Evolutionary conservation across 163 green algal genomes (phyloP), one percentile per base, ranked within the genome.

Genomic region (Prototheca cutis): DNA sequence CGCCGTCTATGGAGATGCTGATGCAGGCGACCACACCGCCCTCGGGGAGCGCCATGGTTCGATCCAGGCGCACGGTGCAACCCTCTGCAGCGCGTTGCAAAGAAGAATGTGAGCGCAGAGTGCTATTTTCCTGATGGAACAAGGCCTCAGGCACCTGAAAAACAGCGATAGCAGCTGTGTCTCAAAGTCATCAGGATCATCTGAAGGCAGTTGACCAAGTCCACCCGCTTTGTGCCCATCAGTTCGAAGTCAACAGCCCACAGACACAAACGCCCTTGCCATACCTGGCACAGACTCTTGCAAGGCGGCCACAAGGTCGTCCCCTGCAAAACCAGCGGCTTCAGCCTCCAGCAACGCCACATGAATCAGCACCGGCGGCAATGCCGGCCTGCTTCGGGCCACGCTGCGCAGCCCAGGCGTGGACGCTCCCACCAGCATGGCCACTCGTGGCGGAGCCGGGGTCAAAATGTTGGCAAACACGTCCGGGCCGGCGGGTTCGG

Each of bases 381-480:
- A 21, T n/a, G n/a, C n/a, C n/a, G n/a, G n/a, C n/a, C n/a, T n/a
- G n/a, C n/a, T n/a, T n/a, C n/a, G n/a, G n/a, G n/a, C n/a, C n/a
- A n/a, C n/a, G n/a, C n/a, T n/a, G n/a, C n/a, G n/a, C n/a, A n/a
- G n/a, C n/a, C n/a, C n/a, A n/a, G n/a, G n/a, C n/a, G n/a, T n/a
- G n/a, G n/a, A n/a, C n/a, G n/a, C n/a, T n/a, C n/a, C n/a, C n/a
- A n/a, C n/a, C n/a, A 51, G 42, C 42, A 51, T n/a, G 13, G 10
- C 42, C 36, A 45, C 17, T 10, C 36, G 13, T 45, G 36, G 36
- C 36, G 36, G 36, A 10, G 36, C 17, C 6, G 65, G 58, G 2
- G 65, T 63, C 2, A 19, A 23, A 28, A 72, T 23, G 30, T 53
- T 58, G n/a, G 61, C 65, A 63, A 72, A 72, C 2, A 72, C 42